Base-by-base conservation (phyloP, 1,284 basidiomycete species). In the Cutaneotrichosporon daszewskae region DNA sequence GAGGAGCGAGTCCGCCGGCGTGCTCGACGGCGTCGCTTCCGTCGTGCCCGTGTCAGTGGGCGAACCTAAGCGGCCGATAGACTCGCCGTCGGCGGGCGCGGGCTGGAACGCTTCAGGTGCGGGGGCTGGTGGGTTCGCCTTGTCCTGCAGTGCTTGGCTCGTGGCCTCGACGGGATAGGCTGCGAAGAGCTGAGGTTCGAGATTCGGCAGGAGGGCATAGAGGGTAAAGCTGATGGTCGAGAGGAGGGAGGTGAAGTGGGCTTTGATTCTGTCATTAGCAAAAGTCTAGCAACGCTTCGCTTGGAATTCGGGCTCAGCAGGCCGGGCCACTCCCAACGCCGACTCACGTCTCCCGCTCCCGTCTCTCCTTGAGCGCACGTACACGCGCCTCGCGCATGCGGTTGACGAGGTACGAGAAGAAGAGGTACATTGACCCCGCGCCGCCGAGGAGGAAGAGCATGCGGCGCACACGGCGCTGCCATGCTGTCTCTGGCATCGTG, bases 191-290 rank as follows among this genome's bases (percentile, higher is more conserved):
- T 68, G 64, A 1, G 62, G 60, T 22, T 61, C 58, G 19, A 72
- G 54, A 1, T 66, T 71, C 11, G 69, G 69, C 2, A 72, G 49
- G 10, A 72, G 59, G 11, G 68, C 68, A 37, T 72, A 72, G 31
- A 72, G 58, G 3, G 69, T 72, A 51, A 67, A 68, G 16, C 64
- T 65, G 20, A 69, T 64, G 5, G 64, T 69, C 12, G 65, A 68
- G 37, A 67, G 48, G 5, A 69, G 53, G 9, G 66, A 61, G 4
- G 62, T 64, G 44, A 69, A 72, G 53, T 70, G 66, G 10, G 60
- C 57, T 49, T 66, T 68, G 38, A 72, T 51, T 24, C 69, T 72
- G 51, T 8, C 1, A 28, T 40, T 14, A 37, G 28, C 24, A 28
- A 13, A 11, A 18, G n/a, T n/a, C n/a, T n/a, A n/a, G n/a, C n/a